Evolutionary conservation across 257 asterid genomes (phyloP).

Genomic region (Cynanchum wilfordii): DNA sequence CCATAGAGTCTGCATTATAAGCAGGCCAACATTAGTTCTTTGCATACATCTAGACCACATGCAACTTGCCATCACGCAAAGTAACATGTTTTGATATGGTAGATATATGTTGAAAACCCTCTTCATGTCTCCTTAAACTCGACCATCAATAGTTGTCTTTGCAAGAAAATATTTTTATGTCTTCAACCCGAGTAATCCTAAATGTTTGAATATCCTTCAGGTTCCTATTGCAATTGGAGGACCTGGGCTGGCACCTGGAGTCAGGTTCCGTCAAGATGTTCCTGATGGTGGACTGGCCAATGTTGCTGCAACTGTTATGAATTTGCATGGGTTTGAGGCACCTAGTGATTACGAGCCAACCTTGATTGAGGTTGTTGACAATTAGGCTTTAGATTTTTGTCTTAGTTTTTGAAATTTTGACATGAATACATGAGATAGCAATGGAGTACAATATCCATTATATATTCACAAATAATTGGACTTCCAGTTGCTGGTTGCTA

Average conservation of each 20-base stretch:
- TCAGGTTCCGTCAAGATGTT: constrained; percentile 73
- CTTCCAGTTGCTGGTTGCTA: background rate
- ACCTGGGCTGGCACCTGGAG: constrained; percentile 72
- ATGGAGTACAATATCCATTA: constrained; percentile 6
- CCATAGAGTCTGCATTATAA: too few species aligned
- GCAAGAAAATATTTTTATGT: background rate
- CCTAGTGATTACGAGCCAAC: constrained; percentile 89
- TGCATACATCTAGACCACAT: too few species aligned
- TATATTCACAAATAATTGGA: background rate
- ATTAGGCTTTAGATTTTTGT: constrained; percentile 23
- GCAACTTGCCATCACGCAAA: too few species aligned
- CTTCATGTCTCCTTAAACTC: background rate
- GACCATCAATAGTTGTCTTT: background rate
- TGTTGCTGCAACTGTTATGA: constrained; percentile 92
- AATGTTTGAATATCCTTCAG: constrained; percentile 24
- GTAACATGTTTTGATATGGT: background rate
- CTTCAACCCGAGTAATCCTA: background rate
- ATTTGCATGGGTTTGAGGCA: constrained; percentile 80
- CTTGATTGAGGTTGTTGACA: constrained; percentile 74
- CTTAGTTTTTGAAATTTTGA: constrained; percentile 4
- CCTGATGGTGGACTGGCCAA: constrained; percentile 87
- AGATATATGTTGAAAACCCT: background rate
- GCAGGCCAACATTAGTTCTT: too few species aligned
- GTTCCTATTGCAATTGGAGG: constrained; percentile 97
- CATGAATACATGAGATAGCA: background rate